These are phyloP conservation scores for Rhynchosporium secalis DNA, from an alignment of 2,329 filamentous ascomycete species.

Conservation along the genomic window DNA sequence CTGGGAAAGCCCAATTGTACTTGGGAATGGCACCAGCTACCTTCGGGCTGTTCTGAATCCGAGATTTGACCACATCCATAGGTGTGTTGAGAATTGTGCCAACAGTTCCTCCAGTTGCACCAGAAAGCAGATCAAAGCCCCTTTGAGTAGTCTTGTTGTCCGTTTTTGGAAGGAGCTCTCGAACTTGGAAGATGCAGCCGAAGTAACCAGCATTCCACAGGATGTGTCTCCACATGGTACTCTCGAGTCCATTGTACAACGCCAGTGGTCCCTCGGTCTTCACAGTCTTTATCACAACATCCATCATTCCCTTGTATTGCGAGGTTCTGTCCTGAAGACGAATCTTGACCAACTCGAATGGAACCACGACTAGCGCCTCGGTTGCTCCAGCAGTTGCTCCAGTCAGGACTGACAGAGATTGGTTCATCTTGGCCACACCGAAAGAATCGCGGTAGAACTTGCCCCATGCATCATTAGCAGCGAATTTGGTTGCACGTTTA, in stretches of 20 bases:
- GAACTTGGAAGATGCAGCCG: slow-evolving; percentile 97
- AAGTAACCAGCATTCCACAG: slow-evolving; percentile 97
- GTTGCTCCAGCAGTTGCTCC: slow-evolving; percentile 94
- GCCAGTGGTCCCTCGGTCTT: slow-evolving; percentile 80
- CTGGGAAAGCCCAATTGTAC: slow-evolving; percentile 98
- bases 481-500: slow-evolving; percentile 97
- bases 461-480: slow-evolving; percentile 98
- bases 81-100: slow-evolving; percentile 94
- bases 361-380: slow-evolving; percentile 94
- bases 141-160: slow-evolving; percentile 80
- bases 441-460: slow-evolving; percentile 89
- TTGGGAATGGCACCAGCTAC: slow-evolving; percentile 80
- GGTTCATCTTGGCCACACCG: slow-evolving; percentile 82
- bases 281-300: slow-evolving; percentile 80
- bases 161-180: slow-evolving; percentile 77
- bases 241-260: slow-evolving; percentile 95
- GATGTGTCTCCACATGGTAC: slow-evolving; percentile 93
- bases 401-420: slow-evolving; percentile 87
- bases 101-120: slow-evolving; percentile 82
- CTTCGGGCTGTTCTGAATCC: slow-evolving; percentile 92
- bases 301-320: slow-evolving; percentile 80
- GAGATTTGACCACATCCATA: slow-evolving; percentile 96
- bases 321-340: slow-evolving; percentile 94
- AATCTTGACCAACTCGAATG: slow-evolving; percentile 98
- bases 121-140: slow-evolving; percentile 83